Evolutionary conservation across 352 stramenopile species (phyloP).

Genomic region (Pelagophyceae sp.): DNA sequence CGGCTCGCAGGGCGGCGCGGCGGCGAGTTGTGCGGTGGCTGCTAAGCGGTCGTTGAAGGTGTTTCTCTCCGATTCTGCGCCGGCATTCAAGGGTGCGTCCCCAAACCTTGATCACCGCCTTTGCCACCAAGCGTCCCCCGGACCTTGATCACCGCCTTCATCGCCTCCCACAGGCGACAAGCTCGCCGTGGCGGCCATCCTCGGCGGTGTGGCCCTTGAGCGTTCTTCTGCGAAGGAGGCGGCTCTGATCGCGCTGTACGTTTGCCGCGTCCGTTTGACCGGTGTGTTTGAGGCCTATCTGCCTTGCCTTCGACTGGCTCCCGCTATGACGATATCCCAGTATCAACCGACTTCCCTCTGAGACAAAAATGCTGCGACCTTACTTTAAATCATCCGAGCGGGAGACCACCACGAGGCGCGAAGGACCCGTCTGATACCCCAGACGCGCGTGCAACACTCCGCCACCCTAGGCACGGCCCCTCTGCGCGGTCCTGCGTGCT

Average conservation of each 20-base stretch:
- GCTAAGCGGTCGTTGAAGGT: neutral
- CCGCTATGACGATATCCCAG: neutral
- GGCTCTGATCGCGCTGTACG: neutral
- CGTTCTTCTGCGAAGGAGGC: no score
- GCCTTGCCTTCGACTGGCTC: neutral
- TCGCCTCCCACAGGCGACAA: no score
- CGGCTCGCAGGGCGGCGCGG: neutral
- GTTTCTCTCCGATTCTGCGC: neutral
- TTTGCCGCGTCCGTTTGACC: neutral
- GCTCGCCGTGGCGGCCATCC: neutral
- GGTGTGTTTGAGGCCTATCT: neutral
- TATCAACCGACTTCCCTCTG: neutral
- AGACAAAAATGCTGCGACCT: neutral
- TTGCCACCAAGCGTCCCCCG: neutral
- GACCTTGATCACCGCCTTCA: neutral
- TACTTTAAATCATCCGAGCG: neutral
- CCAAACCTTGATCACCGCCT: neutral
- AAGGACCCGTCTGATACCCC: neutral
- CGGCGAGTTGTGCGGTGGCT: neutral
- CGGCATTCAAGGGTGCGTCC: neutral
- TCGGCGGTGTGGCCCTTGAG: neutral
- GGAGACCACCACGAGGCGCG: no score
- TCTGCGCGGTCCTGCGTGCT: conserved; percentile 21
- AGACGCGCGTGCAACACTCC: neutral
- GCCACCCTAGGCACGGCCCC: conserved; percentile 4